phyloP scores from a whole-genome alignment of 2,329 filamentous ascomycete species.

The Trichoderma atrobrunneum region DNA sequence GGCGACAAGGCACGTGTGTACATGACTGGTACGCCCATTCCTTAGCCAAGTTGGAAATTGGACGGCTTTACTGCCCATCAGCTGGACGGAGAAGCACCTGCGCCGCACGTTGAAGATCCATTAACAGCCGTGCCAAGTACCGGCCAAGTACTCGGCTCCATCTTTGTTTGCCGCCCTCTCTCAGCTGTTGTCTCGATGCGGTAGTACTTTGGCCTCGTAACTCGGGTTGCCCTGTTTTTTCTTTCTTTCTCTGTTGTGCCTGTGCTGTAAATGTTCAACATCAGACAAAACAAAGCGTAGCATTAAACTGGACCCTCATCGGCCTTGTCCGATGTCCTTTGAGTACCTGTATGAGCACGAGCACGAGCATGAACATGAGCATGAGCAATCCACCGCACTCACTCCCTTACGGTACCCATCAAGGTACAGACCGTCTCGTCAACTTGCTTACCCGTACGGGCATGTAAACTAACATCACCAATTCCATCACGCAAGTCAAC shows the following conservation, averaged over 20 bases:
- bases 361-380: neutral
- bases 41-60: neutral
- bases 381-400: neutral
- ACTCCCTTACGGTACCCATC: neutral
- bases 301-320: conserved; percentile 5
- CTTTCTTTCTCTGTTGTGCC: neutral
- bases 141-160: neutral
- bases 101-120: neutral
- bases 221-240: neutral
- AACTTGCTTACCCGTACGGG: neutral
- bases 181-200: neutral
- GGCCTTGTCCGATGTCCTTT: conserved; percentile 4
- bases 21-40: neutral
- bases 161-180: neutral
- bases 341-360: neutral
- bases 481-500: conserved; percentile 1
- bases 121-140: neutral
- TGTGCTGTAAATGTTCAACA: neutral
- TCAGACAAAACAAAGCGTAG: neutral
- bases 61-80: neutral
- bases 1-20: neutral
- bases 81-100: neutral
- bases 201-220: neutral
- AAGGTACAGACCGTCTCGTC: neutral
- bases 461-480: neutral